Evolutionary conservation across 805 yeast species (phyloP), one percentile per base, ranked within the genome.

Genomic region (Ogataea pignaliae): DNA sequence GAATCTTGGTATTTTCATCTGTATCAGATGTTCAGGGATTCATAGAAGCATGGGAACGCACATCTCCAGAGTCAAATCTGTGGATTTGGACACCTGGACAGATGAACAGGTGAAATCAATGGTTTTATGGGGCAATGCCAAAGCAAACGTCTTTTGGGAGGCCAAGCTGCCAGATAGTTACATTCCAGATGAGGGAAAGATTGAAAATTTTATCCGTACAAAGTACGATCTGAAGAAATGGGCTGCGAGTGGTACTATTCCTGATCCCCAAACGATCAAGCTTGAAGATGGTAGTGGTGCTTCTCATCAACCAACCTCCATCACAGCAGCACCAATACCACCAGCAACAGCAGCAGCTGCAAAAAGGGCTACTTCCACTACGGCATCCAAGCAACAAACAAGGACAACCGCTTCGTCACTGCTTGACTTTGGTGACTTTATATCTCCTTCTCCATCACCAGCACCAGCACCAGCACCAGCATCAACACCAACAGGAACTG

Each of bases 31-130:
- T 65, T 90, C 97, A 1, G 99, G 99, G 1, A 85, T 91, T 50
- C 99, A 91, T 63, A 75, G 98, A 60, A 79, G 91, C 41, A 81
- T 91, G 83, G 98, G 99, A 1, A 90, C 97, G 0, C 99, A 91
- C 66, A 88, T 91, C 38, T 83, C 95, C 28, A 76, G 88, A 59
- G 98, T 93, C 40, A 88, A 93, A 60, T 85, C 95, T 6, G 95
- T 91, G 33, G 98, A 93, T 67, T 73, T 91, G 57, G 98, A 91
- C 61, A 85, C 95, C 1, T 91, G 99, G 99, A 86, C 93, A 6
- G 96, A 89, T 55, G 96, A 86, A 57, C 97, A 93, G 63, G 78
- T 88, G 29, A 81, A 75, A 47, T 79, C 78, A 49, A 81, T 93
- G 85, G 81, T 88, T 29, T 70, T 76, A 54, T 87, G 96, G 95